Evolutionary conservation across 768 basidiomycete genomes (phyloP), one percentile per base, ranked within the genome.

Genomic region (Serendipita sp.): DNA sequence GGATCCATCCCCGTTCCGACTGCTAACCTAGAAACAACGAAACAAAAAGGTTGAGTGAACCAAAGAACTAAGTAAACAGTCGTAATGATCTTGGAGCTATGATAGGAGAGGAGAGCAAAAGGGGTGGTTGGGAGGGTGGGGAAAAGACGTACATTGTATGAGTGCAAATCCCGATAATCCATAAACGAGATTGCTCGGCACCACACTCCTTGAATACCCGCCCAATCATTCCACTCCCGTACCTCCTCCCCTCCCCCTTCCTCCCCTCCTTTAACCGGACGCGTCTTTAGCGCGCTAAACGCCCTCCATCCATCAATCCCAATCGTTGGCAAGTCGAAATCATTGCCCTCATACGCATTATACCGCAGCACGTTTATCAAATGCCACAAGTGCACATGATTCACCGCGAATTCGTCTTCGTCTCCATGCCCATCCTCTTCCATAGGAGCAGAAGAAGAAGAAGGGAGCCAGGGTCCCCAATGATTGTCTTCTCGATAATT

Each of bases 171-270:
- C 9, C 83, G 77, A 70, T 87, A 86, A 73, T 88, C 87, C 83
- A 88, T 83, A 67, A 86, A 88, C 64, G 81, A 86, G 20, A 88
- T 81, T 64, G 83, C 82, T 70, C 87, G 75, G 65, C 79, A 75
- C 87, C 87, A 90, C n/a, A 75, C 78, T 4, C 86, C 86, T 70
- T 83, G 81, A 2, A 88, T 78, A 11, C 85, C 85, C 20, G 86
- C 85, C 88, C 88, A 89, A 69, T 88, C 86, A 20, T 68, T 66
- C 5, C 70, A 66, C 42, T 66, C 41, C 44, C 70, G 70, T 43
- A 71, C 68, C 7, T 22, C 11, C 11, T 22, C 30, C 17, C 2
- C 53, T 58, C 28, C 53, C 45, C n/a, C 45, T 48, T 48, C 26
- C 45, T n/a, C 45, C 9, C n/a, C 45, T 5, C 26, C 20, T 11